Percentiles rank a stretch among this genome's conserved stretches.
Evolutionary conservation across 2,329 filamentous ascomycete genomes (phyloP).

Genomic region (Thelonectria rubi): DNA sequence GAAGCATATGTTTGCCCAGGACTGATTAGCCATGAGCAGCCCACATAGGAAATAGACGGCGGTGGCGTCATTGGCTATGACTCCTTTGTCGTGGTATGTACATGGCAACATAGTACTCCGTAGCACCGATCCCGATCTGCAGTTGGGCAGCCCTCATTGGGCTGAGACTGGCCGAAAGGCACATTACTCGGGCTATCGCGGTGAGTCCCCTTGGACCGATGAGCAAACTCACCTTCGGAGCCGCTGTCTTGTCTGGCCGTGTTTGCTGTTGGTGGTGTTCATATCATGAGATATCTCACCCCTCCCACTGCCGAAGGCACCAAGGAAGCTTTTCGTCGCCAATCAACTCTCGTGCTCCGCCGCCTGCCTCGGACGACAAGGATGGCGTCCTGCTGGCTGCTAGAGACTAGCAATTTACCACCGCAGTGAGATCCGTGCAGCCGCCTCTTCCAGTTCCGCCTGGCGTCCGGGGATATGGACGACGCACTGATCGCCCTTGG

Average conservation of each 20-base stretch:
- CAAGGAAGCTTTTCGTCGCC: conserved; percentile 2
- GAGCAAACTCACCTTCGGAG: conserved; percentile 2
- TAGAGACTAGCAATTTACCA: conserved; percentile 13
- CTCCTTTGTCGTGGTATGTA: not conserved
- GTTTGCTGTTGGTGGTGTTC: conserved; percentile 6
- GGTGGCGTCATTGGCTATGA: not conserved
- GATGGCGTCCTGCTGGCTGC: conserved; percentile 14
- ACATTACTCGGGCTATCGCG: not conserved
- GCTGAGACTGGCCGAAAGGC: not conserved
- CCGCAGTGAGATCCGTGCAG: conserved; percentile 29
- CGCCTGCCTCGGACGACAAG: conserved; percentile 15
- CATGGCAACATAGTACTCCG: not conserved
- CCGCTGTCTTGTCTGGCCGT: not conserved
- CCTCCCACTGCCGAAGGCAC: conserved; percentile 13
- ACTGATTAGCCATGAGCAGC: not conserved
- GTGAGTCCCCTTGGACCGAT: not conserved
- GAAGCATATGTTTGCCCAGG: too few species aligned
- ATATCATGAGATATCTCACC: conserved; percentile 8
- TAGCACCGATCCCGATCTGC: not conserved
- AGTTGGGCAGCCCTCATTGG: not conserved
- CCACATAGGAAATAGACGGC: not conserved
- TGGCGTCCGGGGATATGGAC: conserved; percentile 16
- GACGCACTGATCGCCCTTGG: conserved; percentile 28
- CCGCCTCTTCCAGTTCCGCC: conserved; percentile 17
- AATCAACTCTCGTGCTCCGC: conserved; percentile 4